These are phyloP conservation scores for Hylodesmum podocarpum DNA, from an alignment of 306 rosid genomes.

Conservation along the genomic window DNA sequence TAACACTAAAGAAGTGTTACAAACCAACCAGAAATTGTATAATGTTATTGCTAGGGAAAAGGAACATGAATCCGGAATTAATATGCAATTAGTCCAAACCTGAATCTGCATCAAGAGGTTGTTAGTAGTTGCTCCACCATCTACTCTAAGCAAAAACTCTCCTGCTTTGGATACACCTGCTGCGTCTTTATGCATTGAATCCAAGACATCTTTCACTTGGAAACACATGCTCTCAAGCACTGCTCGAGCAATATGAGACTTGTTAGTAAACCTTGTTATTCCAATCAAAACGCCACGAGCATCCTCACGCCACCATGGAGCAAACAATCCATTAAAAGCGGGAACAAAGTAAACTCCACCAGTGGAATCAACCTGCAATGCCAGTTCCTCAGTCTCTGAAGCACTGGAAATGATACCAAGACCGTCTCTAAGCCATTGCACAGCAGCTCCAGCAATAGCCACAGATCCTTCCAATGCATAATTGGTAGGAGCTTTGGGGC, in stretches of 20 bases:
- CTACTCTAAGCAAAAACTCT: constrained; percentile 70
- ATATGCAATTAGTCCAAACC: constrained; percentile 48
- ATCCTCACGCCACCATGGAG: constrained; percentile 99
- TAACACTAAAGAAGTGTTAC: neutral
- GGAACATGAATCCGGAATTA: constrained; percentile 1
- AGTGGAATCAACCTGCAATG: constrained; percentile 57
- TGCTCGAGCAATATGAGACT: constrained; percentile 85
- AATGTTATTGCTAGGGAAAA: neutral
- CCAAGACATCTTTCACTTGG: constrained; percentile 87
- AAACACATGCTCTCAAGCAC: constrained; percentile 93
- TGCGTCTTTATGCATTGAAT: constrained; percentile 80
- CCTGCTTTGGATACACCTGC: constrained; percentile 29
- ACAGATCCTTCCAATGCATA: constrained; percentile 95
- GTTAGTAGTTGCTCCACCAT: constrained; percentile 90
- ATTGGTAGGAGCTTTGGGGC: constrained; percentile 57
- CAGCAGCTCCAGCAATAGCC: constrained; percentile 98
- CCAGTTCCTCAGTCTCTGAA: constrained; percentile 67
- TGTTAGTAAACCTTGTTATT: constrained; percentile 73
- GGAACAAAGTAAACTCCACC: constrained; percentile 94
- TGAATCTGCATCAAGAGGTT: constrained; percentile 87
- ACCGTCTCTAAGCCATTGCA: constrained; percentile 92
- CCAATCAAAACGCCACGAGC: constrained; percentile 92
- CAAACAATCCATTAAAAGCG: constrained; percentile 87
- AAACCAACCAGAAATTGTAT: neutral
- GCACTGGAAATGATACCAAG: constrained; percentile 72